Evolutionary conservation across 805 yeast genomes (phyloP).

Genomic region (Starmera pachycereana): DNA sequence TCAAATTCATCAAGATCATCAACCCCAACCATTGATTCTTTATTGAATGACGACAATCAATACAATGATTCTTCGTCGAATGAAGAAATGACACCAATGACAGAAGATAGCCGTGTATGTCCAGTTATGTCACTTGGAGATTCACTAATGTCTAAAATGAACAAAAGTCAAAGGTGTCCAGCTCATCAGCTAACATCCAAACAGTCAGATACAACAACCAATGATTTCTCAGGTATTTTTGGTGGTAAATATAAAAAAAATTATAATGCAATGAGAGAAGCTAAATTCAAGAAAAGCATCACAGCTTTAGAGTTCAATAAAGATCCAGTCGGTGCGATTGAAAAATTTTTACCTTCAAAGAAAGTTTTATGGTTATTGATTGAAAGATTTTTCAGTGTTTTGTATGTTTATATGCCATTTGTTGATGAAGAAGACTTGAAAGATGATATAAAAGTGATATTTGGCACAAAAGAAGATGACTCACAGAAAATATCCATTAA

Average conservation of each 20-base stretch:
- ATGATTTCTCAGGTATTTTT: neutral
- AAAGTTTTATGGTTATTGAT: slow-evolving; percentile 45
- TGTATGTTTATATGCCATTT: slow-evolving; percentile 59
- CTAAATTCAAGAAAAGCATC: slow-evolving; percentile 1
- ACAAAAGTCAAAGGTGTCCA: neutral
- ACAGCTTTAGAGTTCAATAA: slow-evolving; percentile 14
- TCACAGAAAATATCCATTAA: slow-evolving; percentile 19
- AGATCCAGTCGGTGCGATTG: slow-evolving; percentile 23
- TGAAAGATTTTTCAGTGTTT: slow-evolving; percentile 45
- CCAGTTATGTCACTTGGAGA: neutral
- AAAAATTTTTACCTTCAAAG: slow-evolving; percentile 41
- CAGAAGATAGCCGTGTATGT: neutral
- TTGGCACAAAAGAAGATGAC: slow-evolving; percentile 30
- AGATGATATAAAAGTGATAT: slow-evolving; percentile 29
- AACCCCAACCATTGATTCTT: no score
- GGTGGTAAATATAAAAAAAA: neutral
- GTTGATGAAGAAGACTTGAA: slow-evolving; percentile 48
- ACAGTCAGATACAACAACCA: neutral
- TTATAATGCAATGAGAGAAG: neutral
- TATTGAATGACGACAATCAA: no score
- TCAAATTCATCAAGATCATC: no score
- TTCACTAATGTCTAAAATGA: neutral
- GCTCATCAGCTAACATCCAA: neutral
- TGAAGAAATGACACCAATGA: neutral
- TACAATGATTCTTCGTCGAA: no score